Percentiles rank a stretch among this genome's conserved stretches.
phyloP scores from a whole-genome alignment of 2,329 filamentous ascomycete genomes.

The Magnaporthiopsis rhizophila region DNA sequence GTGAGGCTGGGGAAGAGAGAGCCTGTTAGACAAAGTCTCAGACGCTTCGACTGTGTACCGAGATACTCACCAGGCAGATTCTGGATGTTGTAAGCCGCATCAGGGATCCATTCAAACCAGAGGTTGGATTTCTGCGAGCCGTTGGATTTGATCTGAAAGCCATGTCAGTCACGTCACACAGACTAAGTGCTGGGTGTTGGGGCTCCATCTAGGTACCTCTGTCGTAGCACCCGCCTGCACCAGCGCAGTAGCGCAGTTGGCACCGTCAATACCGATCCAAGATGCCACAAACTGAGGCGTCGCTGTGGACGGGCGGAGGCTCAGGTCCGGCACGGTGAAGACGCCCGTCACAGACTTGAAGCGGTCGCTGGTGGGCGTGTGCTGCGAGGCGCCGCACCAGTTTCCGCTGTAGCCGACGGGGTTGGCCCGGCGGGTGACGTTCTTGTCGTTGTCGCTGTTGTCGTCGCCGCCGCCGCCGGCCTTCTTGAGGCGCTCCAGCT shows the following conservation, averaged over 20 bases:
- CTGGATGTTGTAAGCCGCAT: slow-evolving; percentile 19
- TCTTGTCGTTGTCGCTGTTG: too few relatives aligned
- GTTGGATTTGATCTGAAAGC: slow-evolving; percentile 6
- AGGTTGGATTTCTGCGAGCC: slow-evolving; percentile 11
- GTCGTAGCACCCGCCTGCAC: slow-evolving; percentile 23
- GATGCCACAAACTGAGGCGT: slow-evolving; percentile 20
- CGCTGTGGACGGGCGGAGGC: slow-evolving; percentile 11
- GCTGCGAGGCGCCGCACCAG: slow-evolving; percentile 21
- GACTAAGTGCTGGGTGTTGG: neutral
- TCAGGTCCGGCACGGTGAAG: slow-evolving; percentile 20
- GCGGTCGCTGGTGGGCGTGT: slow-evolving; percentile 12
- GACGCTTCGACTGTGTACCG: too few relatives aligned
- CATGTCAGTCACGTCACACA: neutral
- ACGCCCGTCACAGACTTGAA: slow-evolving; percentile 17
- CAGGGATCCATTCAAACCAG: slow-evolving; percentile 25
- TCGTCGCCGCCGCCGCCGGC: neutral
- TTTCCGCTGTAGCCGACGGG: slow-evolving; percentile 9
- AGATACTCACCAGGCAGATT: slow-evolving; percentile 13
- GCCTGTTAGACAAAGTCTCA: neutral
- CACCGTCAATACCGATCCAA: slow-evolving; percentile 24
- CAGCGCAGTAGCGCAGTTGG: slow-evolving; percentile 17
- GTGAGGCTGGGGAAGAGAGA: slow-evolving; percentile 10
- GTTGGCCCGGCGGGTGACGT: neutral
- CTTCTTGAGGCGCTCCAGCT: neutral
- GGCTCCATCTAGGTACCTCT: neutral